These are phyloP conservation scores for Parastagonospora nodorum DNA, from an alignment of 2,329 filamentous ascomycete species.

Conservation along the genomic window DNA sequence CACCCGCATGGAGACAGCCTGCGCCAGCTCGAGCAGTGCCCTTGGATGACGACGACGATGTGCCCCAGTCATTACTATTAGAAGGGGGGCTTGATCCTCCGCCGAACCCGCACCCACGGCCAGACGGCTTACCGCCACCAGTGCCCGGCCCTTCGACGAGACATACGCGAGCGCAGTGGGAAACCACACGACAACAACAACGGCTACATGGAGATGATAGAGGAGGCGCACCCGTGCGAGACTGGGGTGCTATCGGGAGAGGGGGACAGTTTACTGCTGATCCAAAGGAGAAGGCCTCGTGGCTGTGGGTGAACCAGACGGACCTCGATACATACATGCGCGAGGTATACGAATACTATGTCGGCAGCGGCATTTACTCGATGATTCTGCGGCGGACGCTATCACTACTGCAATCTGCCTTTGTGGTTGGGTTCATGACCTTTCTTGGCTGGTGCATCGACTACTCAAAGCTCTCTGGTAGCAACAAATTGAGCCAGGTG, in stretches of 20 bases:
- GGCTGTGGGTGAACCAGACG: conserved; percentile 89
- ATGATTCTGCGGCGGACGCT: conserved; percentile 75
- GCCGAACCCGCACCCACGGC: conserved; percentile 17
- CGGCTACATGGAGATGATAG: conserved; percentile 46
- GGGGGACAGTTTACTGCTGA: conserved; percentile 48
- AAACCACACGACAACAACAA: conserved; percentile 53
- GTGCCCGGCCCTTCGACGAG: conserved; percentile 51
- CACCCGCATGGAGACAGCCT: conserved; percentile 46
- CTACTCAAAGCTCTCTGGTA: conserved; percentile 71
- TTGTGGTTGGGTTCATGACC: conserved; percentile 80
- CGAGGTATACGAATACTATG: conserved; percentile 85
- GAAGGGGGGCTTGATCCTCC: conserved; percentile 54
- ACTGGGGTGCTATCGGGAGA: conserved; percentile 30
- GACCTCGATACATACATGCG: conserved; percentile 87
- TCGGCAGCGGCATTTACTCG: conserved; percentile 82
- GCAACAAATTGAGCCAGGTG: conserved; percentile 65
- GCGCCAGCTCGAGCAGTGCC: conserved; percentile 19
- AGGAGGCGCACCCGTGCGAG: conserved; percentile 14
- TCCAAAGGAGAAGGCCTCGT: conserved; percentile 80
- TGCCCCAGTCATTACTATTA: conserved; percentile 66
- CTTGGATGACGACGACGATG: conserved; percentile 57
- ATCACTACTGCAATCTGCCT: conserved; percentile 79
- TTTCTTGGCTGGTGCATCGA: conserved; percentile 87
- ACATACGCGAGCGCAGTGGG: conserved; percentile 56
- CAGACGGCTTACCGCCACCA: conserved; percentile 44